Conservation (phyloP, 2,329 filamentous ascomycete species). For the Cercospora canescens region DNA sequence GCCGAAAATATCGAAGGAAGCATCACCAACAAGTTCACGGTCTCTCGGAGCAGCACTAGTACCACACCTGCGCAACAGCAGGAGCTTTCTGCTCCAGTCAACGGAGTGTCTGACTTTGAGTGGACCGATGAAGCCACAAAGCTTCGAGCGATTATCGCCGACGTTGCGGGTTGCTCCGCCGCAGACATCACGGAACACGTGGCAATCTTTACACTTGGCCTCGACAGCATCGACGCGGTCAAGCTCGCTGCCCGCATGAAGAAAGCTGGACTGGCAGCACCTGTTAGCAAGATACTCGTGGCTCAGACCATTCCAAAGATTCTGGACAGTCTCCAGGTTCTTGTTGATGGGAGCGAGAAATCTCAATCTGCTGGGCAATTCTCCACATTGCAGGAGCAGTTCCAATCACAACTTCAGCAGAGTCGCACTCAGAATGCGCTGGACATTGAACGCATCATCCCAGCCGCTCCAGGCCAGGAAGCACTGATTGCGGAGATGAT, state of each 20-base stretch:
- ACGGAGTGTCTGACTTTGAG: slow-evolving; percentile 45
- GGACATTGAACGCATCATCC: slow-evolving; percentile 62
- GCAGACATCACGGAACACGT: slow-evolving; percentile 57
- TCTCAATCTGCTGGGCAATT: slow-evolving; percentile 9
- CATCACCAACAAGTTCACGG: slow-evolving; percentile 14
- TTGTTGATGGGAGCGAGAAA: neutral
- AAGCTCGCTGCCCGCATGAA: slow-evolving; percentile 75
- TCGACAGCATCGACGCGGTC: slow-evolving; percentile 91
- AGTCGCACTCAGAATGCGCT: slow-evolving; percentile 12
- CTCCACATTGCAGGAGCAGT: slow-evolving; percentile 13
- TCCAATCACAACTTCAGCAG: slow-evolving; percentile 10
- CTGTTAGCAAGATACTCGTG: slow-evolving; percentile 77
- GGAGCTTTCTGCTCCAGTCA: slow-evolving; percentile 17
- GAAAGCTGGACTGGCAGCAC: slow-evolving; percentile 58
- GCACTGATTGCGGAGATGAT: slow-evolving; percentile 83
- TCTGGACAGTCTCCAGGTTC: slow-evolving; percentile 29
- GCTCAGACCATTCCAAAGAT: slow-evolving; percentile 68
- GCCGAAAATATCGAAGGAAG: slow-evolving; percentile 3
- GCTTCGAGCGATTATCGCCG: slow-evolving; percentile 64
- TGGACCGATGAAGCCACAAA: slow-evolving; percentile 59
- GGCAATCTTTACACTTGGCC: slow-evolving; percentile 76
- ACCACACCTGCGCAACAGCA: slow-evolving; percentile 1
- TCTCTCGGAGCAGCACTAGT: slow-evolving; percentile 4
- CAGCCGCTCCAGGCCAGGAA: slow-evolving; percentile 82
- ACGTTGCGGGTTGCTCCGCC: slow-evolving; percentile 56